Percentiles rank a stretch among this genome's conserved stretches.
These are phyloP conservation scores for Trifolium dubium DNA, from an alignment of 306 rosid genomes.

Conservation along the genomic window DNA sequence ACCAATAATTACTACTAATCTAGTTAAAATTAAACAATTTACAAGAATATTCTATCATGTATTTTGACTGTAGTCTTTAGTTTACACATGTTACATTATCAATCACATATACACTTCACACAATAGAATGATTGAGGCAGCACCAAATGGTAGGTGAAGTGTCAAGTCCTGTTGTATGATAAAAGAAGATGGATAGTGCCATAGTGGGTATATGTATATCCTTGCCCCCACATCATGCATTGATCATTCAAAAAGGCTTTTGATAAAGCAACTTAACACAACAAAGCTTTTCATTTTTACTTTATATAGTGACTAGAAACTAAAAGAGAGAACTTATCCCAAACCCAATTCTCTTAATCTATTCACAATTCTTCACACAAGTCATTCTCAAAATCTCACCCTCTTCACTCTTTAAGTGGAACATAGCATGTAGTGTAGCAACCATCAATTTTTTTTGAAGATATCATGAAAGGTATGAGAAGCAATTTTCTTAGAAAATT, in stretches of 20 bases:
- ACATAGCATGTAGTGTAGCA: conserved; percentile 15
- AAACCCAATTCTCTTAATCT: conserved; percentile 48
- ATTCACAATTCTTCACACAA: conserved; percentile 25
- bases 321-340: conserved; percentile 44
- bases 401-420: conserved; percentile 40
- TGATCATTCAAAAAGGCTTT: conserved; percentile 43
- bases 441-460: conserved; percentile 19
- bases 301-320: conserved; percentile 49
- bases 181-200: conserved; percentile 32
- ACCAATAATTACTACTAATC: too few species aligned
- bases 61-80: not conserved
- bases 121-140: conserved; percentile 62
- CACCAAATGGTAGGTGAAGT: conserved; percentile 71
- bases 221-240: conserved; percentile 60
- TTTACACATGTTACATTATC: not conserved
- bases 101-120: conserved; percentile 27
- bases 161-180: conserved; percentile 54
- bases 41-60: too few species aligned
- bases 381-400: conserved; percentile 47
- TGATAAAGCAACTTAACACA: conserved; percentile 52
- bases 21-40: too few species aligned
- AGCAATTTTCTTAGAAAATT: conserved; percentile 62
- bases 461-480: conserved; percentile 58
- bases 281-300: conserved; percentile 52
- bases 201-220: conserved; percentile 39